phyloP scores from a whole-genome alignment of 164 flowering plant genomes.

The Paratinospora sagittata region DNA sequence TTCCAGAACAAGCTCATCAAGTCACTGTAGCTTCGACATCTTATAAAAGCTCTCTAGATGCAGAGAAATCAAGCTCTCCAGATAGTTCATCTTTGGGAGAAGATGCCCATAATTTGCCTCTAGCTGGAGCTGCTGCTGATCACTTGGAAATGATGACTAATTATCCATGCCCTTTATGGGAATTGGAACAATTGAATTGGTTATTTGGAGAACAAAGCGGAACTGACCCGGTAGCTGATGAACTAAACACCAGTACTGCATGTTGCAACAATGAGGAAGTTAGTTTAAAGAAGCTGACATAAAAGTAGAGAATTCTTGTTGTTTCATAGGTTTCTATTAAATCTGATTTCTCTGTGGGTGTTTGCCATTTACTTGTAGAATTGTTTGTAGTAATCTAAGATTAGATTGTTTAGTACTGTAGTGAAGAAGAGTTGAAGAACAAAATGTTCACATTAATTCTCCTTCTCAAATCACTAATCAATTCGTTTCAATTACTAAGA shows the following conservation, averaged over 20 bases:
- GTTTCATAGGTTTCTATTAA: background rate
- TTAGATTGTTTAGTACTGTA: background rate
- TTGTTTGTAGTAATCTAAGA: background rate
- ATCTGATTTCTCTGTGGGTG: background rate
- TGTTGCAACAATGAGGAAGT: no score
- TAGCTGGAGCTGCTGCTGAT: background rate
- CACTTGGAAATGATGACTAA: conserved; percentile 19
- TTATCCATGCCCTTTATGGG: conserved; percentile 20
- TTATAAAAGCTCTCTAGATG: conserved; percentile 11
- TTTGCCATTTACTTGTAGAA: background rate
- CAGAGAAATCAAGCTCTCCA: conserved; percentile 21
- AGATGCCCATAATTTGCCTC: conserved; percentile 9
- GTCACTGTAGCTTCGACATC: conserved; percentile 4
- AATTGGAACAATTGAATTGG: conserved; percentile 31
- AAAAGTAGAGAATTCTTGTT: background rate
- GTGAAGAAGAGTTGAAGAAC: background rate
- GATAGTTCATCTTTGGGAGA: conserved; percentile 30
- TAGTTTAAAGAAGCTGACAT: background rate
- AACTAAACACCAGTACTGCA: background rate
- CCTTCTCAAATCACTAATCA: background rate
- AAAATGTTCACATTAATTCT: background rate
- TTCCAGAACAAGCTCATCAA: background rate
- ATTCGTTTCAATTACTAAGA: no score
- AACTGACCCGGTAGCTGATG: background rate
- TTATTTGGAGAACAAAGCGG: background rate